Conservation (phyloP, 163 green algal species). For the Prototheca wickerhamii region DNA sequence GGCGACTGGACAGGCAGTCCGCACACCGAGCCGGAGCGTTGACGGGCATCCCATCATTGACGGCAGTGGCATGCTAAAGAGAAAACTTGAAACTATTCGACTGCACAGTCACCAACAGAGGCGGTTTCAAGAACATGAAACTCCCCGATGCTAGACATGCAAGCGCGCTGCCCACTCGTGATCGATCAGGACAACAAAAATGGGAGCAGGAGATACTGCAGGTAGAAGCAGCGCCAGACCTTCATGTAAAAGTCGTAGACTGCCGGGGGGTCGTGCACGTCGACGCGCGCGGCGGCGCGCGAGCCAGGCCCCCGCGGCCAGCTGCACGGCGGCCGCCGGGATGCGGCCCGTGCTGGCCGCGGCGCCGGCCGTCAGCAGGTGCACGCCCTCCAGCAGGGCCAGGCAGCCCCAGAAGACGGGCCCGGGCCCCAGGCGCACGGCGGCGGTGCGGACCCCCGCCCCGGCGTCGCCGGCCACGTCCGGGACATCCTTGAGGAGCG, state of each 20-base stretch:
- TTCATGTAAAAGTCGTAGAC: slow-evolving; percentile 80
- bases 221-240: slow-evolving; percentile 87
- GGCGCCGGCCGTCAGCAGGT: slow-evolving; percentile 3
- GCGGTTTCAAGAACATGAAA: too few species aligned
- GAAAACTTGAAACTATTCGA: too few species aligned
- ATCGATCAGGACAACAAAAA: slow-evolving; percentile 42
- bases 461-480: slow-evolving; percentile 73
- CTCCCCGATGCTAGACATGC: too few species aligned
- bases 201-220: slow-evolving; percentile 61
- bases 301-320: slow-evolving; percentile 31
- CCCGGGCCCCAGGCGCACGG: slow-evolving; percentile 55
- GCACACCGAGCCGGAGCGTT: too few species aligned
- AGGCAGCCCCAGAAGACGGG: slow-evolving; percentile 79
- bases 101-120: too few species aligned
- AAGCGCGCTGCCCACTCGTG: not conserved
- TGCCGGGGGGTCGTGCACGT: slow-evolving; percentile 38
- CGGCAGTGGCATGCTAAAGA: too few species aligned
- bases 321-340: slow-evolving; percentile 39
- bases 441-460: slow-evolving; percentile 68
- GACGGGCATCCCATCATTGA: too few species aligned
- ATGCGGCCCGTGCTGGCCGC: slow-evolving; percentile 40
- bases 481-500: slow-evolving; percentile 94
- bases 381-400: slow-evolving; percentile 37
- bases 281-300: slow-evolving; percentile 28
- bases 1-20: too few species aligned